Evolutionary conservation across 495 filamentous ascomycete species (phyloP).

Genomic region (Penicillium cinerascens): DNA sequence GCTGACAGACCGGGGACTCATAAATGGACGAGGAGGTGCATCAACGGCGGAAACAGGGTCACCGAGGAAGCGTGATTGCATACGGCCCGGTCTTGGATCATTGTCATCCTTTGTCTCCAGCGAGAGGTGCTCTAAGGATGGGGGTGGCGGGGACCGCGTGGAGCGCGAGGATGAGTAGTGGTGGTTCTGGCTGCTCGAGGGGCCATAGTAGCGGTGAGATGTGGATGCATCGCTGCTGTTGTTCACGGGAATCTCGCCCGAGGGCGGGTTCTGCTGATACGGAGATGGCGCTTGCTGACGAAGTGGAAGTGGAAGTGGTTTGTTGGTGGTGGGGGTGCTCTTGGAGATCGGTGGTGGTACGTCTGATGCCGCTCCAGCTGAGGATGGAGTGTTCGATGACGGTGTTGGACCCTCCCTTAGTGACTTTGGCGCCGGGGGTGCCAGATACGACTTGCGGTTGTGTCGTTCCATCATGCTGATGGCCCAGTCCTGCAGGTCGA

Average conservation of each 20-base stretch:
- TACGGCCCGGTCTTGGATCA: constrained; percentile 37
- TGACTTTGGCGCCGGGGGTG: constrained; percentile 53
- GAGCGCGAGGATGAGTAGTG: constrained; percentile 26
- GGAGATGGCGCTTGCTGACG: constrained; percentile 37
- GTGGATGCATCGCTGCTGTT: constrained; percentile 42
- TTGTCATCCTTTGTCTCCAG: constrained; percentile 37
- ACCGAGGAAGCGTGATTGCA: constrained; percentile 31
- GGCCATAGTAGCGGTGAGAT: constrained; percentile 22
- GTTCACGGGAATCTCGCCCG: constrained; percentile 64
- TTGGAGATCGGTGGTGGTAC: constrained; percentile 22
- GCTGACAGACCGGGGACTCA: constrained; percentile 37
- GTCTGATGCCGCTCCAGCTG: constrained; percentile 14
- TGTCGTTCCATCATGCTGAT: constrained; percentile 84
- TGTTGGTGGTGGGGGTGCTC: constrained; percentile 21
- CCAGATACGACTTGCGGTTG: constrained; percentile 88
- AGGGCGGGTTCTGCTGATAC: constrained; percentile 53
- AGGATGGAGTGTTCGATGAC: constrained; percentile 7
- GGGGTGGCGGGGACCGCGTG: constrained; percentile 30
- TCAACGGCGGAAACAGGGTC: constrained; percentile 41
- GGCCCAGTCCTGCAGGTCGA: constrained; percentile 86
- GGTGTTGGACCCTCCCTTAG: constrained; percentile 32
- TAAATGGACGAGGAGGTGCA: constrained; percentile 30
- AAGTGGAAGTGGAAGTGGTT: constrained; percentile 55
- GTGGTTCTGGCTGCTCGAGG: constrained; percentile 7
- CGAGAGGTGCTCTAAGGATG: constrained; percentile 41